Conservation (phyloP, 441 rosid genomes). For the Corymbia citriodora region DNA sequence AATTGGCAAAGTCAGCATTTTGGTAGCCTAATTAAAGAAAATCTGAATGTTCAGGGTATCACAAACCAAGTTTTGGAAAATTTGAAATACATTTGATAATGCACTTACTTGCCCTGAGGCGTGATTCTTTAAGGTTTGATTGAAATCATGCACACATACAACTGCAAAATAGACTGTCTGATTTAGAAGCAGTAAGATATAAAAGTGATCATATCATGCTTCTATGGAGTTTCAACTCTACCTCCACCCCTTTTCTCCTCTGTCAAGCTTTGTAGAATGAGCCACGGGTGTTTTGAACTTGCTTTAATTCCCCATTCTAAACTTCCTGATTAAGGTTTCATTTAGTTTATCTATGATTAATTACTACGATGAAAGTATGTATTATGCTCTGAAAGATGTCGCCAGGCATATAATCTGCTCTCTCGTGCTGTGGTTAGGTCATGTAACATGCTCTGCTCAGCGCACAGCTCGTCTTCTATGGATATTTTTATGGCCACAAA, state of each 20-base stretch:
- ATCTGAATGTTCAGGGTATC: neutral
- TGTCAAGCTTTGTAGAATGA: neutral
- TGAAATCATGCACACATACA: neutral
- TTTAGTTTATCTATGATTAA: neutral
- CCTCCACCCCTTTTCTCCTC: neutral
- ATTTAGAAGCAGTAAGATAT: neutral
- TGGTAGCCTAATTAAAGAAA: neutral
- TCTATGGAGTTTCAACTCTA: neutral
- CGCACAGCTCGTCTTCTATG: neutral
- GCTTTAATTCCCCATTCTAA: neutral
- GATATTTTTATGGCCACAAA: neutral
- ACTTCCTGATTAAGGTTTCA: neutral
- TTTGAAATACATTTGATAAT: neutral
- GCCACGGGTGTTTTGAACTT: neutral
- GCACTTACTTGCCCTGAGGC: neutral
- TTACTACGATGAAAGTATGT: neutral
- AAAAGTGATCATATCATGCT: neutral
- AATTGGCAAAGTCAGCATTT: neutral
- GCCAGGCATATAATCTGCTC: neutral
- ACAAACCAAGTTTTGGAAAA: neutral
- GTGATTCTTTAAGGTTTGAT: neutral
- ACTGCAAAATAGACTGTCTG: neutral
- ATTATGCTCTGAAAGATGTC: neutral
- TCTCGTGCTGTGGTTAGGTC: neutral
- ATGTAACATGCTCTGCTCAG: accelerated